Evolutionary conservation across 495 filamentous ascomycete genomes (phyloP), one percentile per base, ranked within the genome.

Genomic region (Talaromyces nanjingensis): DNA sequence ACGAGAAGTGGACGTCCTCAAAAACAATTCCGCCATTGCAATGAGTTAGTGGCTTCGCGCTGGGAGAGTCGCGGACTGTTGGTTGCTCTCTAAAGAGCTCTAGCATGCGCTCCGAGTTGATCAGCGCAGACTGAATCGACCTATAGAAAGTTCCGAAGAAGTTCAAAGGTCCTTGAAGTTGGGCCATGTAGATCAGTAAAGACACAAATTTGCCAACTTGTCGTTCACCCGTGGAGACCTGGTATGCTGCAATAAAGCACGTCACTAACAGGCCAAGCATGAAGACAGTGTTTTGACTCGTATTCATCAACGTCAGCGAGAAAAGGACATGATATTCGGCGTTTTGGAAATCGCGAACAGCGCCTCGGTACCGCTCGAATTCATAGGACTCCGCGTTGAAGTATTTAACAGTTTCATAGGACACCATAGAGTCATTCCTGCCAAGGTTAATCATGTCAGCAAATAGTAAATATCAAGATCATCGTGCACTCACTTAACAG

Each of bases 91-190:
- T 94, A 82, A 98, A 98, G 39, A 98, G 78, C 72, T 98, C 96
- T 59, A 98, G 79, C 76, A 98, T 86, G 3, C 94, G 86, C 78
- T 98, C 94, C 7, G 92, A 91, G 65, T 96, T 97, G 70, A 98
- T 97, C 89, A 98, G 88, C 59, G 92, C 91, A 39, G 91, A 92
- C 75, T 98, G 94, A 22, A 97, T 94, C 64, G 91, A 93, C 42
- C 94, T 85, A 72, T 98, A 98, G 75, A 98, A 98, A 0, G 94
- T 94, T 59, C 96, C 94, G 75, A 98, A 97, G 82, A 96, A 98
- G 74, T 97, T 97, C 68, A 98, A 81, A 8, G 94, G 94, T 1
- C 87, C 88, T 74, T 97, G 92, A 33, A 98, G 80, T 73, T 98
- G 94, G 31, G 86, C 87, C 81, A 98, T 92, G 76, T 97, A 98